phyloP scores from a whole-genome alignment of 169 alveolate species.

The Eimeria maxima region DNA sequence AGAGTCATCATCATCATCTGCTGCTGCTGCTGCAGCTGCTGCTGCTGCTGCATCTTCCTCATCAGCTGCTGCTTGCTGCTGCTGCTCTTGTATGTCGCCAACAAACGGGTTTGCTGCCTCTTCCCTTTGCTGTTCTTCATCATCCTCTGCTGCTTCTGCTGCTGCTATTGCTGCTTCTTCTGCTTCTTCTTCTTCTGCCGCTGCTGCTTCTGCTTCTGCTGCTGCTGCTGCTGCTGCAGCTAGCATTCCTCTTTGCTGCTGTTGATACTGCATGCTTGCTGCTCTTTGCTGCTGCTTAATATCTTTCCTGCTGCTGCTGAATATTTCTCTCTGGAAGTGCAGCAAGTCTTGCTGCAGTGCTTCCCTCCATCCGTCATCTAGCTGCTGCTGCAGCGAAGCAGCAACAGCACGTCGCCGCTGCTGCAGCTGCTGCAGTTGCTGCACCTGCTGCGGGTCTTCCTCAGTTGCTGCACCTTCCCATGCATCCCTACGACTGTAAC shows the following conservation, averaged over 20 bases:
- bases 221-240: constrained; percentile 12
- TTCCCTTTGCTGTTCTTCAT: background rate
- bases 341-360: constrained; percentile 25
- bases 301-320: background rate
- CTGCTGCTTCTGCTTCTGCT: background rate
- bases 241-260: background rate
- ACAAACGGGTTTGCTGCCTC: background rate
- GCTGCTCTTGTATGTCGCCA: too few species aligned
- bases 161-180: background rate
- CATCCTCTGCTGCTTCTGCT: background rate
- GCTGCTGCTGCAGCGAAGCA: constrained; percentile 42
- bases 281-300: background rate
- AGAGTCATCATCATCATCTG: too few species aligned
- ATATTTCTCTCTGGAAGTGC: constrained; percentile 31
- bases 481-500: background rate
- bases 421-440: background rate
- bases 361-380: constrained; percentile 38
- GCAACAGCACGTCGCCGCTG: background rate
- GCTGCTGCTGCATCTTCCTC: too few species aligned
- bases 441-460: constrained; percentile 35
- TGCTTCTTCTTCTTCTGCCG: background rate
- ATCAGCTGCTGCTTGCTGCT: too few species aligned
- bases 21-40: too few species aligned
- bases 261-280: background rate
- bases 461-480: background rate